phyloP scores from a whole-genome alignment of 1,284 basidiomycete genomes.

The Xerocomus subilludens region DNA sequence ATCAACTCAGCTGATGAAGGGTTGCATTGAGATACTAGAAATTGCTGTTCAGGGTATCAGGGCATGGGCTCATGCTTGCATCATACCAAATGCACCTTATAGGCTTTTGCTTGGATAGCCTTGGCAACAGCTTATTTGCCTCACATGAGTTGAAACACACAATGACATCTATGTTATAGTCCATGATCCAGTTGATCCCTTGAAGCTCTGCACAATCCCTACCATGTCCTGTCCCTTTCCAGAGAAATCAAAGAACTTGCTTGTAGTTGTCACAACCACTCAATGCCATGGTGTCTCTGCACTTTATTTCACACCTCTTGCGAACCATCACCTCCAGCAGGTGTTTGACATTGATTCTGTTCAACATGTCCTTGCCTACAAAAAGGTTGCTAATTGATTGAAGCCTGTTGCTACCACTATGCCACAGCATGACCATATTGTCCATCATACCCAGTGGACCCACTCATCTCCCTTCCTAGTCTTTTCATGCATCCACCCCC shows the following conservation, averaged over 20 bases:
- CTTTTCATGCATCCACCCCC: too few species aligned
- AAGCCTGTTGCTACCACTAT: too few species aligned
- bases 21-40: slow-evolving; percentile 34
- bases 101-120: slow-evolving; percentile 35
- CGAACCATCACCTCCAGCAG: too few species aligned
- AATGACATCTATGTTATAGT: slow-evolving; percentile 21
- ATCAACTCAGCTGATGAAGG: slow-evolving; percentile 18
- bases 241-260: neutral
- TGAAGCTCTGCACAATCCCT: neutral
- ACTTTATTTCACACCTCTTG: neutral
- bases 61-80: slow-evolving; percentile 40
- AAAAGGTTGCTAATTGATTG: too few species aligned
- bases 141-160: neutral
- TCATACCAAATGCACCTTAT: slow-evolving; percentile 38
- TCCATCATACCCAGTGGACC: too few species aligned
- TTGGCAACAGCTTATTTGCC: slow-evolving; percentile 32
- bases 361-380: too few species aligned
- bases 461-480: too few species aligned
- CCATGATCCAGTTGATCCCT: slow-evolving; percentile 9
- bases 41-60: slow-evolving; percentile 31
- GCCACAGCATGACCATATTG: too few species aligned
- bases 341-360: too few species aligned
- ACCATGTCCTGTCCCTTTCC: neutral
- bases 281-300: neutral
- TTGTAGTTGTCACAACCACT: too few species aligned